A percentile compares a stretch with the other conserved stretches of the same genome.
Evolutionary conservation across 148 eudicot genomes (phyloP).

Genomic region (Amaranthus hypochondriacus): DNA sequence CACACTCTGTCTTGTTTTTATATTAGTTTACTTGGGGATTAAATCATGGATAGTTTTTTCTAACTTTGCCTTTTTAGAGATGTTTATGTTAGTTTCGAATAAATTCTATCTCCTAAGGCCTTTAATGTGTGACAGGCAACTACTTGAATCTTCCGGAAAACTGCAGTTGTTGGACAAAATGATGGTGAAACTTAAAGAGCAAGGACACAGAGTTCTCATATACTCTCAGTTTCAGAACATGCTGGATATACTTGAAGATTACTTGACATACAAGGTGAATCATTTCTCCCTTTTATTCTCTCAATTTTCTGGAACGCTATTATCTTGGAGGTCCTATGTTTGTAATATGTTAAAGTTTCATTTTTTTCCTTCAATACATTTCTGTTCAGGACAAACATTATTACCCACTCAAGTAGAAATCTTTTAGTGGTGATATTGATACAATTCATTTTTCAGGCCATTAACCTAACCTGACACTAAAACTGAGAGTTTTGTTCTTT

Average conservation of each 20-base stretch:
- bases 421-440: slow-evolving; percentile 5
- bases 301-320: neutral
- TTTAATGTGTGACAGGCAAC: slow-evolving; percentile 49
- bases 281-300: neutral
- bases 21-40: neutral
- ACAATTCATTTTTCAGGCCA: neutral
- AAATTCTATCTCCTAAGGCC: slow-evolving; percentile 5
- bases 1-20: neutral
- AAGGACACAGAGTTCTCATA: slow-evolving; percentile 94
- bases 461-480: slow-evolving; percentile 13
- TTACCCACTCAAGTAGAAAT: slow-evolving; percentile 2
- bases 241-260: slow-evolving; percentile 94
- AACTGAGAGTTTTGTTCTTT: slow-evolving; percentile 15
- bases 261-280: slow-evolving; percentile 64
- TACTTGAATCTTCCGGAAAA: slow-evolving; percentile 86
- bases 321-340: neutral
- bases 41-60: neutral
- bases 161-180: slow-evolving; percentile 85
- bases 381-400: neutral
- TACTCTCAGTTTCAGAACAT: slow-evolving; percentile 95
- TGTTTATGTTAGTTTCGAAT: neutral
- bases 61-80: neutral
- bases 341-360: neutral
- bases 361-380: neutral
- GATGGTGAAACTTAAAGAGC: slow-evolving; percentile 95